Percentiles rank a stretch among this genome's conserved stretches.
These are phyloP conservation scores for Mimosa bimucronata DNA, from an alignment of 306 rosid genomes.

Conservation along the genomic window DNA sequence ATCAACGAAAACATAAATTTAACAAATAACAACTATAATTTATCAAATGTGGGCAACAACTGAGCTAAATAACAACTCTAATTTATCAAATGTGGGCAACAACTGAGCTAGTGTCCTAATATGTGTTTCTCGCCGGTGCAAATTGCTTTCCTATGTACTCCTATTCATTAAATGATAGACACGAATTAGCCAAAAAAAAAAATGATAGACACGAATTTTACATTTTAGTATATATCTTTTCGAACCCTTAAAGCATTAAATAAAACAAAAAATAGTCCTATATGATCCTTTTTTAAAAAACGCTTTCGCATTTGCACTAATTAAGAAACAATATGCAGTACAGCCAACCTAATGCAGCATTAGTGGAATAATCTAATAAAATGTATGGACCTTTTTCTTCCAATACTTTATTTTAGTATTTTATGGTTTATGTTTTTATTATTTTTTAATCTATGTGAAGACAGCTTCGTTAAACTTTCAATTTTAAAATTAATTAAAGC, in stretches of 20 bases:
- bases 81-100: no score
- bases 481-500: conserved; percentile 22
- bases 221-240: conserved; percentile 31
- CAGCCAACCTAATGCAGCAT: conserved; percentile 10
- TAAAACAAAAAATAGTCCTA: conserved; percentile 33
- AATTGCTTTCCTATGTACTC: background rate
- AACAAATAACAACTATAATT: no score
- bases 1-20: no score
- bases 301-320: background rate
- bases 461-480: background rate
- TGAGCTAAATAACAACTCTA: no score
- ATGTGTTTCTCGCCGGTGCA: background rate
- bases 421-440: background rate
- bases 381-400: conserved; percentile 1
- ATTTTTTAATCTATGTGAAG: conserved; percentile 1
- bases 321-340: conserved; percentile 17
- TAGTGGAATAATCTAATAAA: background rate
- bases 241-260: conserved; percentile 9
- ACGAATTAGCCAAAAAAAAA: no score
- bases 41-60: no score
- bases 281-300: background rate
- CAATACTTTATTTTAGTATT: background rate
- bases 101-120: no score
- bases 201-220: conserved; percentile 35
- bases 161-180: no score